A percentile compares a stretch with the other conserved stretches of the same genome.
Conservation (phyloP, 1,139 yeast species). For the Wickerhamomyces sp. region DNA sequence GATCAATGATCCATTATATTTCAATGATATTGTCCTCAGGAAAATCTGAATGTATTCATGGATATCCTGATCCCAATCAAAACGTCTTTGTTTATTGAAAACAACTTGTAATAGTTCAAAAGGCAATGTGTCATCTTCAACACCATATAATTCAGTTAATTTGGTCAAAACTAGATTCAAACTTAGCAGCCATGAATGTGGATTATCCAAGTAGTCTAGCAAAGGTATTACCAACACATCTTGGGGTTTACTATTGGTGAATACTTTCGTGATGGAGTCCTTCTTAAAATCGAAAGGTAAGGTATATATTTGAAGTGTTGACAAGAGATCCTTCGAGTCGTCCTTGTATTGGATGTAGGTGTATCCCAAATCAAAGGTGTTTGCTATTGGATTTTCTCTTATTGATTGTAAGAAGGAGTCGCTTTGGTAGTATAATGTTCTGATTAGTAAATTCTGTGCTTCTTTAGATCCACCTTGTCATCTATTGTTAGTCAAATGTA, state of each 20-base stretch:
- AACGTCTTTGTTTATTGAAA: slow-evolving; percentile 7
- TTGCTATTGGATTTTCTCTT: slow-evolving; percentile 17
- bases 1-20: slow-evolving; percentile 36
- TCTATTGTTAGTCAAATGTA: not conserved
- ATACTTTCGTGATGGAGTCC: not conserved
- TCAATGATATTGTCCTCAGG: slow-evolving; percentile 43
- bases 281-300: slow-evolving; percentile 14
- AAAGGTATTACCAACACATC: slow-evolving; percentile 14
- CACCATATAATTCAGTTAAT: not conserved
- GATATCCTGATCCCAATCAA: slow-evolving; percentile 18
- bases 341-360: slow-evolving; percentile 30
- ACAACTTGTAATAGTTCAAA: slow-evolving; percentile 7
- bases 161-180: not conserved
- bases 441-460: slow-evolving; percentile 10
- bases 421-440: slow-evolving; percentile 8
- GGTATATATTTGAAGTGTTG: slow-evolving; percentile 30
- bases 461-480: slow-evolving; percentile 12
- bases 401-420: slow-evolving; percentile 6
- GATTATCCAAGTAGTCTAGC: slow-evolving; percentile 15
- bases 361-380: slow-evolving; percentile 30
- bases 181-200: slow-evolving; percentile 13
- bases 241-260: slow-evolving; percentile 6
- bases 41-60: slow-evolving; percentile 49
- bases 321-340: slow-evolving; percentile 25
- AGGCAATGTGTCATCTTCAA: not conserved